phyloP scores from a whole-genome alignment of 495 filamentous ascomycete genomes.

The Podospora comata region DNA sequence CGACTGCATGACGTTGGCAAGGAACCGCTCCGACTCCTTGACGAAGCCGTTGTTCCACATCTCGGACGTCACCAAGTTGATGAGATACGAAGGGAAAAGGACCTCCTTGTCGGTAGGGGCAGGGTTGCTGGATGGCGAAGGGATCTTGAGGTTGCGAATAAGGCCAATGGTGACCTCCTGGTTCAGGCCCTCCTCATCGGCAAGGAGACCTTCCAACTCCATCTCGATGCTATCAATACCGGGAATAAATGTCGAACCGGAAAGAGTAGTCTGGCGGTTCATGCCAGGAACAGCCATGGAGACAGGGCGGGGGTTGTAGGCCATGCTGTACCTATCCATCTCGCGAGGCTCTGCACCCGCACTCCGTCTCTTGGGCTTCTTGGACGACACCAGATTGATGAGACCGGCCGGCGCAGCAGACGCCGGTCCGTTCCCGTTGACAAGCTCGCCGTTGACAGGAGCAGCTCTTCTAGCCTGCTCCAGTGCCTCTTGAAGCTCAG shows the following conservation, averaged over 20 bases:
- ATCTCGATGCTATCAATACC: constrained; percentile 82
- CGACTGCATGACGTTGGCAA: constrained; percentile 99
- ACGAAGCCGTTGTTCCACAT: constrained; percentile 99
- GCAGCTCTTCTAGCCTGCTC: constrained; percentile 73
- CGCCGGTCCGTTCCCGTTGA: constrained; percentile 56
- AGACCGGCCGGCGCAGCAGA: constrained; percentile 66
- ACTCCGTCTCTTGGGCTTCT: constrained; percentile 94
- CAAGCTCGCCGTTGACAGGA: constrained; percentile 64
- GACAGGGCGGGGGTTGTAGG: constrained; percentile 90
- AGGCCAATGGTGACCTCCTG: constrained; percentile 95
- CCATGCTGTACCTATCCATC: constrained; percentile 79
- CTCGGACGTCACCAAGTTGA: constrained; percentile 97
- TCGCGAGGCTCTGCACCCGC: constrained; percentile 84
- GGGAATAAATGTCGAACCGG: constrained; percentile 66
- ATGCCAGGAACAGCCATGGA: constrained; percentile 78
- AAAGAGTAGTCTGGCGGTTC: constrained; percentile 63
- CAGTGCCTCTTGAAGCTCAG: constrained; percentile 87
- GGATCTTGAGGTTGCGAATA: constrained; percentile 94
- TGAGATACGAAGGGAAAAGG: constrained; percentile 95
- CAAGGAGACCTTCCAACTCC: constrained; percentile 88
- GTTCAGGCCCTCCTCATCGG: constrained; percentile 92
- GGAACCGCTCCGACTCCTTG: constrained; percentile 97
- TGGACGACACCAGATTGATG: constrained; percentile 94
- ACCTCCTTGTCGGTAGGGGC: constrained; percentile 97
- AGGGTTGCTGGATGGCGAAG: constrained; percentile 74